phyloP scores from a whole-genome alignment of 352 stramenopile genomes.

The Phytophthora ramorum region DNA sequence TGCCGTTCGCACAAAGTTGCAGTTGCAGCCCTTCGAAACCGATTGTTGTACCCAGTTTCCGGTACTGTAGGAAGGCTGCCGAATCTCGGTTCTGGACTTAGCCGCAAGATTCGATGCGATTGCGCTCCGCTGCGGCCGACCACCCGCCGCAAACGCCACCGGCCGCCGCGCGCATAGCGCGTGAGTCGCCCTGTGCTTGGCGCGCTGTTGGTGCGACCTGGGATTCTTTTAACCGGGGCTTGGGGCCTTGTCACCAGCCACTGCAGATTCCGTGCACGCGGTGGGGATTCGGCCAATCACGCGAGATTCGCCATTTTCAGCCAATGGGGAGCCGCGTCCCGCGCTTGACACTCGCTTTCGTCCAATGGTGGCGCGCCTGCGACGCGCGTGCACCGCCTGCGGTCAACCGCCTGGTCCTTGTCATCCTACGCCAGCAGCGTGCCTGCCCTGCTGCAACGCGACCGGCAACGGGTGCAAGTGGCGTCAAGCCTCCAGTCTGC shows the following conservation, averaged over 20 bases:
- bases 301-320: slow-evolving; percentile 14
- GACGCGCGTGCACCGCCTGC: neutral
- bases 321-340: neutral
- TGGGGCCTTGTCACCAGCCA: slow-evolving; percentile 16
- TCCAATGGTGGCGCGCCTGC: slow-evolving; percentile 9
- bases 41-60: slow-evolving; percentile 7
- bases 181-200: slow-evolving; percentile 20
- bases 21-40: slow-evolving; percentile 18
- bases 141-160: neutral
- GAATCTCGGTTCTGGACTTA: slow-evolving; percentile 7
- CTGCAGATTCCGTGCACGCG: slow-evolving; percentile 23
- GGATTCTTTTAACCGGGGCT: slow-evolving; percentile 29
- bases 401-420: slow-evolving; percentile 7
- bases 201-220: slow-evolving; percentile 7
- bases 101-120: slow-evolving; percentile 17
- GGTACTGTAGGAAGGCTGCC: slow-evolving; percentile 1
- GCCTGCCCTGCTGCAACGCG: neutral
- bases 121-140: neutral
- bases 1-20: slow-evolving; percentile 4
- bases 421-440: slow-evolving; percentile 19
- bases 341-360: slow-evolving; percentile 15
- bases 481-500: slow-evolving; percentile 37
- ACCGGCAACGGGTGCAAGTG: too few relatives aligned
- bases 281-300: slow-evolving; percentile 23
- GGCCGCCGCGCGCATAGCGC: neutral